Conservation (phyloP, 1,139 yeast species). For the Starmera stellimalicola region DNA sequence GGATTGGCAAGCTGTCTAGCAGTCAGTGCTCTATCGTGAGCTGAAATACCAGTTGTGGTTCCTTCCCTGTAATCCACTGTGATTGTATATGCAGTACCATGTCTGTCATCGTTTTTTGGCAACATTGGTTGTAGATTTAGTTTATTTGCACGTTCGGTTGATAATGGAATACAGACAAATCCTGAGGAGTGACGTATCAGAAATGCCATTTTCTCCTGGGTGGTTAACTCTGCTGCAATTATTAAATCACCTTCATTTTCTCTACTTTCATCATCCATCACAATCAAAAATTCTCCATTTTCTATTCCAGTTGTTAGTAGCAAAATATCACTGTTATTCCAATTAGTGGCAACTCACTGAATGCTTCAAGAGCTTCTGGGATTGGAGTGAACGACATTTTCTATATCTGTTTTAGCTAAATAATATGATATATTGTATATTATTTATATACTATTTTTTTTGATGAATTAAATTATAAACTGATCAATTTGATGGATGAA, state of each 20-base stretch:
- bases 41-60: slow-evolving; percentile 97
- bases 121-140: slow-evolving; percentile 74
- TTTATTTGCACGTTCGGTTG: slow-evolving; percentile 67
- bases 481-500: no score
- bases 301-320: slow-evolving; percentile 21
- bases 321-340: no score
- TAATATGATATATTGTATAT: no score
- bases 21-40: slow-evolving; percentile 87
- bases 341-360: slow-evolving; percentile 26
- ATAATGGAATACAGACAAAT: slow-evolving; percentile 85
- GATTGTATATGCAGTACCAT: slow-evolving; percentile 94
- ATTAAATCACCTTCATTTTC: slow-evolving; percentile 98
- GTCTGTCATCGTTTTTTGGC: slow-evolving; percentile 52
- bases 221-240: slow-evolving; percentile 74
- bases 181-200: slow-evolving; percentile 86
- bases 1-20: slow-evolving; percentile 63
- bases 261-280: slow-evolving; percentile 91
- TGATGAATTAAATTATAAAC: no score
- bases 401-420: no score
- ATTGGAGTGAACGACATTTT: slow-evolving; percentile 38
- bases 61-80: slow-evolving; percentile 80
- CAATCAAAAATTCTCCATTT: slow-evolving; percentile 83
- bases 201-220: slow-evolving; percentile 89
- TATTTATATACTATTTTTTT: no score
- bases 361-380: slow-evolving; percentile 71